Evolutionary conservation across 2,329 filamentous ascomycete species (phyloP).

Genomic region (Penicillium italicum): DNA sequence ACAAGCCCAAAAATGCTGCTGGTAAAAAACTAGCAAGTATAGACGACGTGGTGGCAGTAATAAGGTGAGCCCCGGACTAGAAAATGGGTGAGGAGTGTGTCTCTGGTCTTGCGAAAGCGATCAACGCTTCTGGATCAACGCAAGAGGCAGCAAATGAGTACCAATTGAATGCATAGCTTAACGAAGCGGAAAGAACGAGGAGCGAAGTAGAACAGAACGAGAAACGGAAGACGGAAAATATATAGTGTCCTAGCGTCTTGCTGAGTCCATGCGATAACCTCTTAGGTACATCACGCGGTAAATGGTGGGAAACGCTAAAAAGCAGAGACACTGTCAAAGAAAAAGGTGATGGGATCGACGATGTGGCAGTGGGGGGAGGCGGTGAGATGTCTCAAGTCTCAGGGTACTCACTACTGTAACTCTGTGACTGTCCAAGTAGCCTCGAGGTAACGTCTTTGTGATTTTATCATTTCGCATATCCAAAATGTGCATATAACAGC

Average conservation of each 20-base stretch:
- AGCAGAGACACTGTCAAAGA: not conserved
- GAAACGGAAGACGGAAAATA: not conserved
- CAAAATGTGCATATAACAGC: not conserved
- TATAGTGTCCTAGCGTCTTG: not conserved
- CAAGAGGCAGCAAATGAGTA: slow-evolving; percentile 9
- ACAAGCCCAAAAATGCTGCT: slow-evolving; percentile 1
- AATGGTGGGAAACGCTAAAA: not conserved
- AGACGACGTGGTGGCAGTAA: not conserved
- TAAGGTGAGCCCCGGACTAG: not conserved
- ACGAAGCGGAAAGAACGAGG: not conserved
- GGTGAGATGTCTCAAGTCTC: not conserved
- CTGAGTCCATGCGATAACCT: not conserved
- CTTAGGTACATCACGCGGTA: slow-evolving; percentile 2
- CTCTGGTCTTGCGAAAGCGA: not conserved
- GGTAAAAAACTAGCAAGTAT: not conserved
- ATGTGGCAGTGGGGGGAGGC: slow-evolving; percentile 7
- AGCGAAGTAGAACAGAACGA: not conserved
- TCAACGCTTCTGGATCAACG: slow-evolving; percentile 18
- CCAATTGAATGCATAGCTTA: slow-evolving; percentile 13
- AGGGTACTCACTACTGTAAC: no score
- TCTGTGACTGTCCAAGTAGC: no score
- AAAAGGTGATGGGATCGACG: slow-evolving; percentile 5
- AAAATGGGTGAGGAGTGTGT: not conserved
- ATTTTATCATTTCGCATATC: not conserved
- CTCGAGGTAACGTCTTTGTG: not conserved